These are phyloP conservation scores for Magnusiomyces ingens DNA, from an alignment of 1,139 yeast genomes.

Conservation along the genomic window DNA sequence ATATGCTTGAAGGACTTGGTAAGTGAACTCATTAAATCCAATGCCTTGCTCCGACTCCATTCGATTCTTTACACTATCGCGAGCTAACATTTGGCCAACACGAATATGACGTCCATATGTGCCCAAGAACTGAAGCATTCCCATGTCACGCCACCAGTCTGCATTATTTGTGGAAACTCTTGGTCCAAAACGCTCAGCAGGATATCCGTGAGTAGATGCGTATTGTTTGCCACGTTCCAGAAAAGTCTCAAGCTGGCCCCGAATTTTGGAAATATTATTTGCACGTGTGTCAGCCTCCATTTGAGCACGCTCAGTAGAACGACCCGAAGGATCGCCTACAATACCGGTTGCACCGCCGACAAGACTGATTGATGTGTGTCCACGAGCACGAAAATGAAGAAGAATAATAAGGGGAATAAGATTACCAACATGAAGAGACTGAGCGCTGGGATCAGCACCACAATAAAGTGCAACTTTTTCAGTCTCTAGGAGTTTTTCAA, in stretches of 20 bases:
- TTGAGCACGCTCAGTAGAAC: constrained; percentile 62
- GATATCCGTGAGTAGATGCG: constrained; percentile 50
- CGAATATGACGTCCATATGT: constrained; percentile 74
- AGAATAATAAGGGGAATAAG: constrained; percentile 78
- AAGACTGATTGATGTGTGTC: constrained; percentile 73
- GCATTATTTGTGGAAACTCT: constrained; percentile 53
- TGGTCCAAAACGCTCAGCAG: constrained; percentile 32
- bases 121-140: constrained; percentile 70
- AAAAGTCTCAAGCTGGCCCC: constrained; percentile 54
- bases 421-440: constrained; percentile 84
- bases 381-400: constrained; percentile 75
- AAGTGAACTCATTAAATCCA: constrained; percentile 90
- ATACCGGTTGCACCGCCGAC: constrained; percentile 98
- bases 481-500: constrained; percentile 37
- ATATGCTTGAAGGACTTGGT: constrained; percentile 87
- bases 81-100: constrained; percentile 76
- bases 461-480: constrained; percentile 59
- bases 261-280: constrained; percentile 54
- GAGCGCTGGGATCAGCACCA: constrained; percentile 97
- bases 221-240: constrained; percentile 54
- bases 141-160: constrained; percentile 79
- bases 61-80: constrained; percentile 81
- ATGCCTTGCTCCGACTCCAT: constrained; percentile 64
- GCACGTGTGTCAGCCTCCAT: constrained; percentile 48
- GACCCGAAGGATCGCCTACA: constrained; percentile 96